Percentiles rank a stretch among this genome's conserved stretches.
These are phyloP conservation scores for Fusarium redolens DNA, from an alignment of 2,329 filamentous ascomycete genomes.

Conservation along the genomic window DNA sequence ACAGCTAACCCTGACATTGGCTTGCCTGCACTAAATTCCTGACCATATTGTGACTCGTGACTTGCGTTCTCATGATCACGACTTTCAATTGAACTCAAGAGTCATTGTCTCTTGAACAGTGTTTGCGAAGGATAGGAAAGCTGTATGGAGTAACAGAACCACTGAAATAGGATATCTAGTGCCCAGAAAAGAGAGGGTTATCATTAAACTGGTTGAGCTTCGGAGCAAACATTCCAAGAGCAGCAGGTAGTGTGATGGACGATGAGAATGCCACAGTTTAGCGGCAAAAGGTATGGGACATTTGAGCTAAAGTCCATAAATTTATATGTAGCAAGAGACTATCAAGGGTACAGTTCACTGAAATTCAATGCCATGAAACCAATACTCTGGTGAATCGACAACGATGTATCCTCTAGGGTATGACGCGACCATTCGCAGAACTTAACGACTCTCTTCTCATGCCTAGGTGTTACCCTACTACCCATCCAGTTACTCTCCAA, in stretches of 20 bases:
- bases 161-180: neutral
- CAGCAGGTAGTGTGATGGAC: no score
- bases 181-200: neutral
- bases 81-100: neutral
- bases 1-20: accelerated
- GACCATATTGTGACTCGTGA: neutral
- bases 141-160: accelerated
- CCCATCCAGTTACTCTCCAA: neutral
- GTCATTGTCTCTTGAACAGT: neutral
- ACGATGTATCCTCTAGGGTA: neutral
- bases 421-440: neutral
- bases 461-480: neutral
- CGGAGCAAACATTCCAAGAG: neutral
- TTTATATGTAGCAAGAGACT: neutral
- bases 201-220: neutral
- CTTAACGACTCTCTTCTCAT: neutral
- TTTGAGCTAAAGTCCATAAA: accelerated
- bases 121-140: neutral
- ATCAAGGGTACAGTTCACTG: neutral
- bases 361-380: neutral
- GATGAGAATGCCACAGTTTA: no score
- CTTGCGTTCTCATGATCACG: neutral
- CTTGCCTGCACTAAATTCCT: neutral
- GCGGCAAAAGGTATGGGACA: neutral
- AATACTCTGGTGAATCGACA: neutral